Conservation (phyloP, 208 protist species). For the Acanthamoeba royreba region DNA sequence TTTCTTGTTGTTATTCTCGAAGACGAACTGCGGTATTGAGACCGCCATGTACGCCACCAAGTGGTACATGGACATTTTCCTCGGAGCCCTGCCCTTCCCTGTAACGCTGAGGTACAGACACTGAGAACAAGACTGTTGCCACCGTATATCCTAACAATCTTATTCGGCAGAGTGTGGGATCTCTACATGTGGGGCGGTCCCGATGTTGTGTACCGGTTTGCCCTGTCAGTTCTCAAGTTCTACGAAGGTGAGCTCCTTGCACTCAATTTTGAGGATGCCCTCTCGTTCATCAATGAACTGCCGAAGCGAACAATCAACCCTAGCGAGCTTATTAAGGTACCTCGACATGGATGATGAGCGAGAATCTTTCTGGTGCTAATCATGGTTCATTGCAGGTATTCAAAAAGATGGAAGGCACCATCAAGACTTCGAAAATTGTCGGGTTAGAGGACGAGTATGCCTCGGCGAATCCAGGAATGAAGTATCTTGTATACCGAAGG, state of each 20-base stretch:
- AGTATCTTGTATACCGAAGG: background rate
- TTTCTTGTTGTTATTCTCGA: background rate
- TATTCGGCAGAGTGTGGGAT: background rate
- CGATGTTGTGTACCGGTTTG: background rate
- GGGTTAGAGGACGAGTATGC: background rate
- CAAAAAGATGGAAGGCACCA: background rate
- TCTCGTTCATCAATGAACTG: background rate
- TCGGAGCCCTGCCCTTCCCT: background rate
- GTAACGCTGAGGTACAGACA: background rate
- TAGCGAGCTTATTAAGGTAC: background rate
- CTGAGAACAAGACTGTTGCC: background rate
- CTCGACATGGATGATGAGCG: background rate
- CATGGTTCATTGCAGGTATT: background rate
- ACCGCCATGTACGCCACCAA: background rate
- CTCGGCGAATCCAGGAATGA: background rate
- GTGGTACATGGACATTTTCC: conserved; percentile 10
- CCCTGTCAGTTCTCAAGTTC: background rate
- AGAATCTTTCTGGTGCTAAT: background rate
- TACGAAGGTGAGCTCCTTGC: background rate
- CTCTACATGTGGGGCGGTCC: background rate
- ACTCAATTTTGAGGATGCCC: background rate
- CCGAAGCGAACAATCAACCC: background rate
- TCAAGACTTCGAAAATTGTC: background rate
- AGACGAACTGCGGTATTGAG: background rate
- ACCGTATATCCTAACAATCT: background rate